Percentiles rank a stretch among this genome's conserved stretches.
Conservation (phyloP, 1,284 basidiomycete species). For the Cryptococcus sp. region DNA sequence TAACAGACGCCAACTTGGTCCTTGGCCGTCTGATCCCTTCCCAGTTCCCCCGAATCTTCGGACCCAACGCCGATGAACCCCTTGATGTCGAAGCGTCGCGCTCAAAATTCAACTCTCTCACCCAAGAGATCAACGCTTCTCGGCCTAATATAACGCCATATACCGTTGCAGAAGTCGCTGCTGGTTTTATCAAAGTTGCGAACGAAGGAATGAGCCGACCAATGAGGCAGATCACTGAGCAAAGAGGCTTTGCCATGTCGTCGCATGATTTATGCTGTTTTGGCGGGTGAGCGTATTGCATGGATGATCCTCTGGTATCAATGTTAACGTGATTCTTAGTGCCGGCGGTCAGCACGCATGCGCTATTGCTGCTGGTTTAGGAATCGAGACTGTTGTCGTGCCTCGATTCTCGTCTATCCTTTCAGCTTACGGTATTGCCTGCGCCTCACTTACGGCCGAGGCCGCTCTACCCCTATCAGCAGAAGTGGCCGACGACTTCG, state of each 20-base stretch:
- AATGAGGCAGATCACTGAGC: constrained; percentile 53
- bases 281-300: constrained; percentile 39
- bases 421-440: constrained; percentile 56
- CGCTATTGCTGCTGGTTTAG: constrained; percentile 27
- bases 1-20: constrained; percentile 53
- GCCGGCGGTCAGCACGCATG: constrained; percentile 34
- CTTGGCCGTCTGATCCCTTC: constrained; percentile 49
- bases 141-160: constrained; percentile 23
- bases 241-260: constrained; percentile 47
- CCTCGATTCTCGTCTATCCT: constrained; percentile 54
- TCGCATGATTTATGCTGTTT: constrained; percentile 54
- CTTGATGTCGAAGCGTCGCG: constrained; percentile 50
- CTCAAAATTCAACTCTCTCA: constrained; percentile 48
- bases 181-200: constrained; percentile 34
- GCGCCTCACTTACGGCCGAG: constrained; percentile 48
- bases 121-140: constrained; percentile 48
- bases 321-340: constrained; percentile 11
- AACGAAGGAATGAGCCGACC: constrained; percentile 50
- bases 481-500: constrained; percentile 31
- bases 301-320: background rate
- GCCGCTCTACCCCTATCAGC: constrained; percentile 19
- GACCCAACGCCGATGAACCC: constrained; percentile 55
- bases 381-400: constrained; percentile 49
- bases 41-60: constrained; percentile 62
- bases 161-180: constrained; percentile 53